Evolutionary conservation across 192 early-diverging fungal species (phyloP), one percentile per base, ranked within the genome.

Genomic region (Coemansia sp.): DNA sequence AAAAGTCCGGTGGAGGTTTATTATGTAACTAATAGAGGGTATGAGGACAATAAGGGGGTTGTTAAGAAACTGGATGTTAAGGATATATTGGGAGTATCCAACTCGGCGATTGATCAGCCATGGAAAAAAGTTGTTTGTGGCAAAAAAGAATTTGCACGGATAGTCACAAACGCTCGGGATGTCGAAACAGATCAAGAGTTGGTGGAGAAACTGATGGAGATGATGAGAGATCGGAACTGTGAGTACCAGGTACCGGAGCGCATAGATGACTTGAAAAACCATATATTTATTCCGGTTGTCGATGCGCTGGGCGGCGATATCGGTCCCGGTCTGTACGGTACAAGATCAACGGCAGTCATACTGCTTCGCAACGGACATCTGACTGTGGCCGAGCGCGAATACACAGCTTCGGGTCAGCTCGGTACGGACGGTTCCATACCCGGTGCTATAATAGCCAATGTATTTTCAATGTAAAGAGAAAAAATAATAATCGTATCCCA

Each of bases 81-180:
- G 8, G 28, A 32, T 20, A 51, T 68, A 4, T 14, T 55, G 14
- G 81, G 81, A 8, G 17, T 83, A 17, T 83, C 81, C 1, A 83
- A 83, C 52, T 73, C 75, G 11, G 71, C 66, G 0, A 43, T 83
- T 4, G 73, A 57, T 28, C 43, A 75, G 9, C 55, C 58, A 41
- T 83, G 81, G 81, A 68, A 72, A 12, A 83, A 78, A 45, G 81
- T 83, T 6, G n/a, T 12, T 34, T 51, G 59, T 2, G 76, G 76
- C 5, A 51, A 37, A 11, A 20, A 65, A 33, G 36, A 15, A 1
- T 75, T 75, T 51, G 45, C 43, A 6, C 9, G 61, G 8, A 53
- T 20, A 1, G 17, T 66, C 15, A 34, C 36, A 15, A 17, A 5
- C 0, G 37, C 12, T 5, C 18, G n/a, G 3, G 12, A 22, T 7